Evolutionary conservation across 2,329 filamentous ascomycete species (phyloP), one percentile per base, ranked within the genome.

Genomic region (Eutypella sp.): DNA sequence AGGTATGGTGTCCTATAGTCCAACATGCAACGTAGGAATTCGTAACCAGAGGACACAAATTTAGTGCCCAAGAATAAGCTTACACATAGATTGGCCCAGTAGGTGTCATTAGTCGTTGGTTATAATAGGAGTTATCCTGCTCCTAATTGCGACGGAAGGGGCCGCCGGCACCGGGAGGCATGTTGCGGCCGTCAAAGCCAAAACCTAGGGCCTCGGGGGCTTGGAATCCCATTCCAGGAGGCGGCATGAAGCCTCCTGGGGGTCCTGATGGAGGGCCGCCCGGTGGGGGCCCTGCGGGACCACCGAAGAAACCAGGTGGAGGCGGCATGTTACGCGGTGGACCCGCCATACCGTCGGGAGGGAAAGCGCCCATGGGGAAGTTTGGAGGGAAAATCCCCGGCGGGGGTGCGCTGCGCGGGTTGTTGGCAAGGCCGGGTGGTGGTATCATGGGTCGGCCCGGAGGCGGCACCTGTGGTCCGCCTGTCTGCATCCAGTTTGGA

Each of bases 321-420:
- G 78, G 78, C 33, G 69, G 72, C 49, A 73, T 73, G 49, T 69
- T 64, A 22, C 68, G 62, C 5, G 60, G 61, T 5, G 58, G 63
- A 5, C 59, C 63, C 15, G 67, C 68, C 67, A 80, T 73, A 59
- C 68, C 76, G n/a, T 78, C 73, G 15, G 73, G 74, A 49, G 73
- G 72, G 15, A 64, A 65, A 13, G 68, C 74, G 27, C 64, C 67
- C 63, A 81, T 70, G 13, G 78, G 74, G 51, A 83, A 84, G 59
- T 76, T 81, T n/a, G 78, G 78, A 18, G 78, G 78, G 55, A 78
- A 82, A 70, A 81, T 81, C 50, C 73, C 75, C 43, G 75, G 76
- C 62, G 79, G 72, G 15, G 76, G 75, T 50, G 74, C 70, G 52
- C 66, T 69, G 27, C 70, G 69, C 49, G 63, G 48, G 50, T 68